Evolutionary conservation across 228 moss, liverwort and hornwort genomes (phyloP).

Genomic region (Sphagnum magellanicum): DNA sequence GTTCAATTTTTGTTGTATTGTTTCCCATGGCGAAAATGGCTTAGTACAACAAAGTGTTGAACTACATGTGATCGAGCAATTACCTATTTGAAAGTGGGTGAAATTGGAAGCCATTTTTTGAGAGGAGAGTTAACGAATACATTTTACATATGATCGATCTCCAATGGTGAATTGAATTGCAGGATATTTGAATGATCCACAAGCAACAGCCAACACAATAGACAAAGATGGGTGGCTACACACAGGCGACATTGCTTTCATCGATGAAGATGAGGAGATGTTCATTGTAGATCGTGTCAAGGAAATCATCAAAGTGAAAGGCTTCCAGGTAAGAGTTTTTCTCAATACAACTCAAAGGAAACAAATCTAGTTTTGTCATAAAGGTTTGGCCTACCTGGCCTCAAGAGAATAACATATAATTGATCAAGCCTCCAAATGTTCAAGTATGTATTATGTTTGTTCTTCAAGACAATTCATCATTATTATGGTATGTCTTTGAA

Average conservation of each 20-base stretch:
- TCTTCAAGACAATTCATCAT: no score
- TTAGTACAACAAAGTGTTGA: not conserved
- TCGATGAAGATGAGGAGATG: conserved; percentile 83
- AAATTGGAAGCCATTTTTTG: no score
- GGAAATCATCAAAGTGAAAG: conserved; percentile 86
- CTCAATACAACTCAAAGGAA: not conserved
- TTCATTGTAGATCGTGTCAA: conserved; percentile 88
- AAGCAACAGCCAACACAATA: conserved; percentile 52
- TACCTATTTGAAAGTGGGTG: no score
- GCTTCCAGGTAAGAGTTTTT: conserved; percentile 50
- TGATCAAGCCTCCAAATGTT: not conserved
- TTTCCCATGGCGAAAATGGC: not conserved
- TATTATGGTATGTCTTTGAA: not conserved
- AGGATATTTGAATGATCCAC: conserved; percentile 77
- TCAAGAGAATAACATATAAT: no score
- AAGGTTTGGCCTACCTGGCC: no score
- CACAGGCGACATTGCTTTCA: conserved; percentile 73
- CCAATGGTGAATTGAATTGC: conserved; percentile 1
- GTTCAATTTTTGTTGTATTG: not conserved
- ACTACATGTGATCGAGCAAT: no score
- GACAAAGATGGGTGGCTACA: conserved; percentile 82
- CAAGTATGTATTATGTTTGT: not conserved
- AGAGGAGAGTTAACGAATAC: no score
- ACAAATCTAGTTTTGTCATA: not conserved
- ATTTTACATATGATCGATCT: not conserved